Evolutionary conservation across 805 yeast genomes (phyloP), one percentile per base, ranked within the genome.

Genomic region (Hanseniaspora nectarophila): DNA sequence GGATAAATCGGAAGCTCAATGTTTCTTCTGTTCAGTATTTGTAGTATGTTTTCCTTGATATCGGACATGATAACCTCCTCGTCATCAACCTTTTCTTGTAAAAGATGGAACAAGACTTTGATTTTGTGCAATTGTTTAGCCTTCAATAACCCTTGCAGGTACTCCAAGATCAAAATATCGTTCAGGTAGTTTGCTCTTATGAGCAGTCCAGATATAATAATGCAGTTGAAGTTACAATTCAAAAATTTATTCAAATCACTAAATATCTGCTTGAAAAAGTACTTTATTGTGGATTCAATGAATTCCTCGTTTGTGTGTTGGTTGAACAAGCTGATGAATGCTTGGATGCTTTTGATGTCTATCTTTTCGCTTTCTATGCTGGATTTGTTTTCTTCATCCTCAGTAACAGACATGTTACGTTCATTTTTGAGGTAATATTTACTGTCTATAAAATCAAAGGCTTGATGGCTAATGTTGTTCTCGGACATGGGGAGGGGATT

Each of bases 1-100:
- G 54, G 54, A 23, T 50, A 43, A 18, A 50, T 23, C 2, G 53
- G 53, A 20, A 49, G 46, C 8, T 42, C 33, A 4, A 49, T 34
- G 4, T 42, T 40, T 49, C 53, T 49, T 49, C 53, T 40, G 2
- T 24, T 34, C 13, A 49, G n/a, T 4, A 49, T 49, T 29, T 49
- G 43, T 15, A 42, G 16, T 8, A 49, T n/a, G n/a, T 26, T 49
- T 16, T 40, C 37, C 23, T 49, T 49, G 23, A 49, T 49, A 28
- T 49, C 53, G 2, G n/a, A 10, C 35, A 18, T 42, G 5, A 49
- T 34, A 2, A 49, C n/a, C 23, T 33, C 37, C 13, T 49, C 46
- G 33, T 49, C 43, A 42, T 49, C 31, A n/a, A 42, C 29, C n/a
- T 32, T 23, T 2, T 40, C 42, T 5, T 39, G 35, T 5, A 49